Conservation (phyloP, 345 rosid genomes). For the Syzygium aromaticum region DNA sequence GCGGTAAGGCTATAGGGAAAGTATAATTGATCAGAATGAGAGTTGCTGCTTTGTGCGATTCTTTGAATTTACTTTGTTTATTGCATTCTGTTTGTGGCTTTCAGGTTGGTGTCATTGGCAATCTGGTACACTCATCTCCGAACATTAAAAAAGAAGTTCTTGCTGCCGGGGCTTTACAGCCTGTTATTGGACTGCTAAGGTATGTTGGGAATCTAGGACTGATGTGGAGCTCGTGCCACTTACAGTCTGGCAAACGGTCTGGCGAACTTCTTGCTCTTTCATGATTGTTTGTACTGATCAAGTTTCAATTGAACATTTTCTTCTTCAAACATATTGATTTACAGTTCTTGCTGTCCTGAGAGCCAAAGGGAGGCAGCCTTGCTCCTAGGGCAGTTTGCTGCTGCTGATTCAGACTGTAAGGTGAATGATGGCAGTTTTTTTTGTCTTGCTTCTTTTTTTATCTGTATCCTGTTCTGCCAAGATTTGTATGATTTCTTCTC, state of each 20-base stretch:
- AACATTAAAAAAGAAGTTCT: conserved; percentile 93
- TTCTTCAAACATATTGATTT: conserved; percentile 1
- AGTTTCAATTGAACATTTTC: not conserved
- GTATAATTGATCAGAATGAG: not conserved
- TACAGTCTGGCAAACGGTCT: not conserved
- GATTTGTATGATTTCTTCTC: not conserved
- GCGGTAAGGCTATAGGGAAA: conserved; percentile 43
- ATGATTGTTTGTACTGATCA: not conserved
- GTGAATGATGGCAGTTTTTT: conserved; percentile 20
- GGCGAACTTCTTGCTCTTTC: not conserved
- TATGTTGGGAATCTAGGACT: conserved; percentile 8
- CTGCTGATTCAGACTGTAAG: conserved; percentile 98
- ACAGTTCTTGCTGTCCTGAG: conserved; percentile 95
- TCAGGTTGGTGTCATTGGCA: conserved; percentile 42
- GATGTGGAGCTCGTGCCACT: not conserved
- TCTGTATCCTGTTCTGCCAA: not conserved
- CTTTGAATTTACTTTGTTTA: not conserved
- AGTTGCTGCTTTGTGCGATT: not conserved
- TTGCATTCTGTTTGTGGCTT: not conserved
- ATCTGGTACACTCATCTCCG: conserved; percentile 95
- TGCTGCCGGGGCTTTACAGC: conserved; percentile 92
- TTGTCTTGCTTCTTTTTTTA: not conserved
- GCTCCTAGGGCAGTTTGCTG: conserved; percentile 97
- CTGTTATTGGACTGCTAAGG: conserved; percentile 93
- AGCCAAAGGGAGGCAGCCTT: conserved; percentile 99